A percentile compares a stretch with the other conserved stretches of the same genome.
These are phyloP conservation scores for Geosmithia morbida DNA, from an alignment of 2,329 filamentous ascomycete genomes.

Conservation along the genomic window DNA sequence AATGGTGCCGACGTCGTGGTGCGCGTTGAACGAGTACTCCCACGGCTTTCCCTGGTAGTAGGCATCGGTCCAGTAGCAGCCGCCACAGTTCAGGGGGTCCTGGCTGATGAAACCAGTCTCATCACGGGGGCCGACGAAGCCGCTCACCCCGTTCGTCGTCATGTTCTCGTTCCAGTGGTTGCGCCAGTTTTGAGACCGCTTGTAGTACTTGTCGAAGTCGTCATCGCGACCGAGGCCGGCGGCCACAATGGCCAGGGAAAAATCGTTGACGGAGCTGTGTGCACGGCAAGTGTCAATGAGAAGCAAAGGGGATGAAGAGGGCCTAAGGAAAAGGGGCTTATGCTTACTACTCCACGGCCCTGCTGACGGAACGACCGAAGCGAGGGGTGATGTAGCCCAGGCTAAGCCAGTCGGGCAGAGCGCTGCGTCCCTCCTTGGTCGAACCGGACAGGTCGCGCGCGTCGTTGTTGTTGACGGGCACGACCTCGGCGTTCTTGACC, in stretches of 20 bases:
- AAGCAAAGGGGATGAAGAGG: not conserved
- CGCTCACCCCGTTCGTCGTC: constrained; percentile 42
- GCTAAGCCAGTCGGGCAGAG: constrained; percentile 52
- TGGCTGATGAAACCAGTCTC: constrained; percentile 35
- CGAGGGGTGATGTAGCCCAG: constrained; percentile 51
- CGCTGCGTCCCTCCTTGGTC: constrained; percentile 53
- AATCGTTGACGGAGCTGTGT: constrained; percentile 47
- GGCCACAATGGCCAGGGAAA: constrained; percentile 51
- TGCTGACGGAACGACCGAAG: constrained; percentile 45
- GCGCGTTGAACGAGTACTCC: constrained; percentile 55
- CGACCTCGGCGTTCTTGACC: constrained; percentile 51
- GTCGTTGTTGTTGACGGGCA: constrained; percentile 44
- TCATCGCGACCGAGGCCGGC: constrained; percentile 32
- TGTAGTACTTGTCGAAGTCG: constrained; percentile 43
- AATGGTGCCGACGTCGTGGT: constrained; percentile 46
- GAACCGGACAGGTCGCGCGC: constrained; percentile 41
- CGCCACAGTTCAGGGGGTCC: constrained; percentile 43
- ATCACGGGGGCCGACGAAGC: constrained; percentile 50
- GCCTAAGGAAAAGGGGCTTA: not conserved
- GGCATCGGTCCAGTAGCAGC: constrained; percentile 51
- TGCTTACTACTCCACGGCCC: constrained; percentile 48
- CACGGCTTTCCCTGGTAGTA: constrained; percentile 46
- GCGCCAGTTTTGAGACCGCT: constrained; percentile 52
- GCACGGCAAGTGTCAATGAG: not conserved
- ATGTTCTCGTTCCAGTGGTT: constrained; percentile 55